Percentiles rank a stretch among this genome's conserved stretches.
Conservation (phyloP, 768 basidiomycete species). For the Leccinum imitatum region DNA sequence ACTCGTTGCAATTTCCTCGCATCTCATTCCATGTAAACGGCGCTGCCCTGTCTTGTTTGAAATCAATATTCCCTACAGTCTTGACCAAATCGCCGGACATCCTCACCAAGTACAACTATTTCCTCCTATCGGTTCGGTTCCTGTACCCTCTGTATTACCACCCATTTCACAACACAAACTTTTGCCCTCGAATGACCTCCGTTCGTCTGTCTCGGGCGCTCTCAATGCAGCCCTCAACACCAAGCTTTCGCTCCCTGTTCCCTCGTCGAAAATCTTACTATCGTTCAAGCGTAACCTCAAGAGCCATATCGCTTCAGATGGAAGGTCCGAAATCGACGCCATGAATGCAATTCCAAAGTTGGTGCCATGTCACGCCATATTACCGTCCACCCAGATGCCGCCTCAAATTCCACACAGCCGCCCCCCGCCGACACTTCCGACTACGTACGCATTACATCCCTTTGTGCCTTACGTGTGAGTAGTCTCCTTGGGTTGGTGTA, state of each 20-base stretch:
- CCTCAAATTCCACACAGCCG: not conserved
- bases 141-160: conserved; percentile 6
- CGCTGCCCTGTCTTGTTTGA: conserved; percentile 37
- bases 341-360: conserved; percentile 1
- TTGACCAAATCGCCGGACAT: conserved; percentile 39
- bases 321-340: not conserved
- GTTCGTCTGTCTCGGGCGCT: conserved; percentile 21
- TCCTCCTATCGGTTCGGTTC: conserved; percentile 19
- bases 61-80: conserved; percentile 30
- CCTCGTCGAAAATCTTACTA: conserved; percentile 19
- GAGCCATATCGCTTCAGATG: not conserved
- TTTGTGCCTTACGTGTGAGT: conserved; percentile 17
- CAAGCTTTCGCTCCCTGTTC: conserved; percentile 16
- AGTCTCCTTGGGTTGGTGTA: not conserved
- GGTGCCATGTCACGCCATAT: not conserved
- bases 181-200: conserved; percentile 9
- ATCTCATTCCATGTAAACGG: conserved; percentile 23
- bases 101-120: conserved; percentile 41
- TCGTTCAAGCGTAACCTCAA: conserved; percentile 26
- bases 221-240: conserved; percentile 25
- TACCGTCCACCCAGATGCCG: conserved; percentile 3
- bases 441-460: conserved; percentile 19
- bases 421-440: conserved; percentile 13
- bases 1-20: conserved; percentile 41
- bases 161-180: conserved; percentile 14